phyloP scores from a whole-genome alignment of 2,329 filamentous ascomycete species.

The Xylariaceae sp. region DNA sequence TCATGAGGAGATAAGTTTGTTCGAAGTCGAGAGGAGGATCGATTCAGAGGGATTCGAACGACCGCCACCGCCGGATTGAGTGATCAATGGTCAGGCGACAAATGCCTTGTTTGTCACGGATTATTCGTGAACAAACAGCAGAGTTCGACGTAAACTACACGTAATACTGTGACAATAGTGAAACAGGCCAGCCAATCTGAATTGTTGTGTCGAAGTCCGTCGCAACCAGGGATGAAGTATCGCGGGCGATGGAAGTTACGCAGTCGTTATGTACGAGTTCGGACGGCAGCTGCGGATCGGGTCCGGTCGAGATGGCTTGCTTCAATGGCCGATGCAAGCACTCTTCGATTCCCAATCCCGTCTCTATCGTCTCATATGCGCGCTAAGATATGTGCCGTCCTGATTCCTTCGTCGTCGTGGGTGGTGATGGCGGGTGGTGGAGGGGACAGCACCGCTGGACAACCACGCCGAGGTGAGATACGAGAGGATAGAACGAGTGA shows the following conservation, averaged over 20 bases:
- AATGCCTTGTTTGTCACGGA: neutral
- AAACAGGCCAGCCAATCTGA: too few relatives aligned
- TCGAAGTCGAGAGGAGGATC: neutral
- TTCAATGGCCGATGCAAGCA: too few relatives aligned
- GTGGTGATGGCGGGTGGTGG: conserved; percentile 11
- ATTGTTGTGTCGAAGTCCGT: too few relatives aligned
- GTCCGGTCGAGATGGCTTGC: too few relatives aligned
- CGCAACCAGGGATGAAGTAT: too few relatives aligned
- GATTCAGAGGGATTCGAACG: neutral
- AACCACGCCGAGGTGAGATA: conserved; percentile 16
- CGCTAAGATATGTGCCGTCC: neutral
- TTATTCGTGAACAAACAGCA: too few relatives aligned
- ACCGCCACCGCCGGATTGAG: conserved; percentile 1
- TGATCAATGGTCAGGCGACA: neutral
- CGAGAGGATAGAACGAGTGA: conserved; percentile 12
- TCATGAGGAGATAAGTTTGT: neutral
- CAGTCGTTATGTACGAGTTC: too few relatives aligned
- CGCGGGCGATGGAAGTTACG: too few relatives aligned
- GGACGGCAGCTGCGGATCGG: too few relatives aligned
- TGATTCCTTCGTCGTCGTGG: conserved; percentile 6
- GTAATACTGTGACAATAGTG: too few relatives aligned
- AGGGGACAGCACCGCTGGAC: conserved; percentile 8
- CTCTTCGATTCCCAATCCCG: too few relatives aligned
- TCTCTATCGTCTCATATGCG: neutral
- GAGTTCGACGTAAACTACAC: too few relatives aligned